Conservation (phyloP, 2,329 filamentous ascomycete genomes). For the Geosmithia putterillii region DNA sequence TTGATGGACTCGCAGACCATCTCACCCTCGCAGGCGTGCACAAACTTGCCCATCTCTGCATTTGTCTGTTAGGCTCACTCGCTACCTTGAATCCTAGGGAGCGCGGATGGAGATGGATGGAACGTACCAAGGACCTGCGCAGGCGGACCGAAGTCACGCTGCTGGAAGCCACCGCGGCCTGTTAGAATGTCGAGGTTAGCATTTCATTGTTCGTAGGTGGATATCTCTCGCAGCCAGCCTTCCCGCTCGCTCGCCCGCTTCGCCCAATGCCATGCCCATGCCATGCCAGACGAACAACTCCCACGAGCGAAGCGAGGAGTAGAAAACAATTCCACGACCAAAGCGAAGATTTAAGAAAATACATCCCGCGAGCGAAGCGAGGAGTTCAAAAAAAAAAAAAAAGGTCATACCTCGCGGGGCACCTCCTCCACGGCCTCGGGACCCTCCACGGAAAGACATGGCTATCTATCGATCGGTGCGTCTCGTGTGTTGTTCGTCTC, state of each 20-base stretch:
- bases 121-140: slow-evolving; percentile 22
- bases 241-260: no score
- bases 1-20: slow-evolving; percentile 96
- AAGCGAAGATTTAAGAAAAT: no score
- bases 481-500: no score
- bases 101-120: background rate
- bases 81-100: no score
- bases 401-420: slow-evolving; percentile 18
- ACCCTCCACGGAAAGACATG: slow-evolving; percentile 27
- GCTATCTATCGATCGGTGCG: background rate
- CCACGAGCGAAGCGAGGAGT: no score
- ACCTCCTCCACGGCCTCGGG: slow-evolving; percentile 19
- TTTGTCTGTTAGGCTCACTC: background rate
- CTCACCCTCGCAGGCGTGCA: slow-evolving; percentile 93
- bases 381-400: slow-evolving; percentile 1
- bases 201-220: no score
- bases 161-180: slow-evolving; percentile 25
- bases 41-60: slow-evolving; percentile 77
- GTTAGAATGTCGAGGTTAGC: slow-evolving; percentile 1
- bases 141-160: slow-evolving; percentile 25
- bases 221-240: no score
- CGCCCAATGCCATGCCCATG: no score
- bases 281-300: no score
- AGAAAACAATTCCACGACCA: no score
- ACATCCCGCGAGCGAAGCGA: background rate